Evolutionary conservation across 768 basidiomycete genomes (phyloP), one percentile per base, ranked within the genome.

Genomic region (Tricholoma terreum): DNA sequence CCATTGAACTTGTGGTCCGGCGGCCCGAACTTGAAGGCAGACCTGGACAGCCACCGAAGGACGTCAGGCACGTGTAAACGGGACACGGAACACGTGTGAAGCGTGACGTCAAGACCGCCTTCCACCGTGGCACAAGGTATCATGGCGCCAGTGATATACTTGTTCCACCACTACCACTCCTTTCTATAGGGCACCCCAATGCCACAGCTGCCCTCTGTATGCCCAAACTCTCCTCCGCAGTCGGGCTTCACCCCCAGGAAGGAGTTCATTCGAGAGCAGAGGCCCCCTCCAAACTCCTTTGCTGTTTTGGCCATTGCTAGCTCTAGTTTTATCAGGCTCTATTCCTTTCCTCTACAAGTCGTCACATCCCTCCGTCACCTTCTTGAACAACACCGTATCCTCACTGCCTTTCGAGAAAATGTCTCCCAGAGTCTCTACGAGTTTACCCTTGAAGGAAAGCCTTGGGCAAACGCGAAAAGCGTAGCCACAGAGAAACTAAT

Each of bases 401-500:
- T 83, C 30, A 68, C 76, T 43, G 71, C 73, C 52, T 77, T 77
- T 54, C 76, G 84, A 42, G 84, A 89, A 71, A 82, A 87, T 66
- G 59, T 73, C 0, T 61, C 73, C 11, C 81, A 85, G 49, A 83
- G 83, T 61, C 76, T 87, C 56, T 84, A 75, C 68, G 88, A 91
- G 71, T 86, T 89, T 59, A 71, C 77, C 24, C 75, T 91, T 34
- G 79, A 83, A 33, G 84, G 82, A 27, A 90, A 85, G 71, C 89
- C 89, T 43, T 91, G 89, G 89, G 75, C 80, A 34, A 85, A 78
- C 60, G 74, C 87, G 52, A 91, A 88, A 76, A 84, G 78, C 60
- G 72, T 83, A 50, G 69, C 75, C 17, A 81, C 87, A 21, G 89
- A 91, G 68, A 84, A 81, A 60, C 82, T 91, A 56, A 73, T 91